Conservation (phyloP, 768 basidiomycete genomes). For the Pleurotus cornucopiae region DNA sequence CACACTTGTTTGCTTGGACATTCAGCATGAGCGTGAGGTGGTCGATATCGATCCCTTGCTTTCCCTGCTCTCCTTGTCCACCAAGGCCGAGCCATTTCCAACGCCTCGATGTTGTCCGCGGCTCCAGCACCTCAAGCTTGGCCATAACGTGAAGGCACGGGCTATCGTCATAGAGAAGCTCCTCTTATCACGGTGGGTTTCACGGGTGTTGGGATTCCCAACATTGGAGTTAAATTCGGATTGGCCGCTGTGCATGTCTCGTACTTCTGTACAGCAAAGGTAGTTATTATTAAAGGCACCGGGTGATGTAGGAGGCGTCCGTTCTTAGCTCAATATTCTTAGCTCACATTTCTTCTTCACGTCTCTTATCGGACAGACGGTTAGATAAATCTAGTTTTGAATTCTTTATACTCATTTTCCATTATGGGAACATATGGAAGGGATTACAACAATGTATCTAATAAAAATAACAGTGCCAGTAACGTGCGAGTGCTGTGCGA, state of each 20-base stretch:
- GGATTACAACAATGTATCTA: slow-evolving; percentile 9
- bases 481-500: slow-evolving; percentile 1
- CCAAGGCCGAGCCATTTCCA: background rate
- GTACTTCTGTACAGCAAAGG: background rate
- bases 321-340: too few relatives aligned
- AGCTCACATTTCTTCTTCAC: too few relatives aligned
- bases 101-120: background rate
- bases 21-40: background rate
- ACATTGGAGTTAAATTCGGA: background rate
- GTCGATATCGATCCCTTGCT: background rate
- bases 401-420: background rate
- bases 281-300: too few relatives aligned
- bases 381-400: background rate
- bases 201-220: background rate
- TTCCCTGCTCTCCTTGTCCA: background rate
- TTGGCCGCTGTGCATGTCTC: background rate
- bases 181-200: slow-evolving; percentile 1
- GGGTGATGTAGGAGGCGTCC: too few relatives aligned
- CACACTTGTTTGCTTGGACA: slow-evolving; percentile 1
- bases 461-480: slow-evolving; percentile 6
- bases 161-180: background rate
- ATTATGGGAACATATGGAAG: slow-evolving; percentile 4
- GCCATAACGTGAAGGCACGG: background rate
- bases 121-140: background rate
- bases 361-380: too few relatives aligned